Conservation (phyloP, 2,329 filamentous ascomycete species). For the Lachnellula cervina region DNA sequence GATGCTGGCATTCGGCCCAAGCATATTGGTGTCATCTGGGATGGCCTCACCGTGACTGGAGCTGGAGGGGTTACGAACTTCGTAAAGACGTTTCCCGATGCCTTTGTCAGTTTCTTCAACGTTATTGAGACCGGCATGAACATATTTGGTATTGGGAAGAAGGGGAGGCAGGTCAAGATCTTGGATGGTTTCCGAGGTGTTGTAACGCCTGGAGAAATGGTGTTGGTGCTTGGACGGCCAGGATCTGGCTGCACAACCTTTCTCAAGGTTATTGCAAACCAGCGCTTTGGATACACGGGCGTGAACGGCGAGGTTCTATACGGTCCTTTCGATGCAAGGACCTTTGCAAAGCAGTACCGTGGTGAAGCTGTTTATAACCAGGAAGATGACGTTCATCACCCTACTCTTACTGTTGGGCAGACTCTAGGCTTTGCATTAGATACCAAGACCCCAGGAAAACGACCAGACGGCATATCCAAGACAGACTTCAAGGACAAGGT, state of each 20-base stretch:
- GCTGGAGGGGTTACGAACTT: conserved; percentile 69
- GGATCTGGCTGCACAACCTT: conserved; percentile 48
- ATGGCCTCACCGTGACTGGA: conserved; percentile 70
- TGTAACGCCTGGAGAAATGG: conserved; percentile 80
- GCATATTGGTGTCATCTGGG: conserved; percentile 75
- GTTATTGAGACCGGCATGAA: conserved; percentile 59
- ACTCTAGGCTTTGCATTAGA: conserved; percentile 82
- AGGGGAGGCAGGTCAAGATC: conserved; percentile 67
- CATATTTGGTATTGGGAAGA: conserved; percentile 60
- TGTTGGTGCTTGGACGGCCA: conserved; percentile 31
- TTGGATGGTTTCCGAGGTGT: conserved; percentile 67
- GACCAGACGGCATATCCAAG: conserved; percentile 68
- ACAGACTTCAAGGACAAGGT: conserved; percentile 72
- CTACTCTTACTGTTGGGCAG: conserved; percentile 81
- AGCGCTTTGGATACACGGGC: conserved; percentile 41
- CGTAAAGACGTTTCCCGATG: conserved; percentile 69
- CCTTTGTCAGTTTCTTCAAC: conserved; percentile 68
- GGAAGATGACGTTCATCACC: conserved; percentile 78
- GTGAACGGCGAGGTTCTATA: conserved; percentile 67
- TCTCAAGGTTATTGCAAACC: conserved; percentile 49
- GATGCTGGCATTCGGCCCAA: conserved; percentile 77
- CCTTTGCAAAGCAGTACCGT: conserved; percentile 67
- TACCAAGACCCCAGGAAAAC: conserved; percentile 76
- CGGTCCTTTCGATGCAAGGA: conserved; percentile 65
- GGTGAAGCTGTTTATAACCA: conserved; percentile 84